Evolutionary conservation across 2,329 filamentous ascomycete species (phyloP).

Genomic region (Hysterium pulicare): DNA sequence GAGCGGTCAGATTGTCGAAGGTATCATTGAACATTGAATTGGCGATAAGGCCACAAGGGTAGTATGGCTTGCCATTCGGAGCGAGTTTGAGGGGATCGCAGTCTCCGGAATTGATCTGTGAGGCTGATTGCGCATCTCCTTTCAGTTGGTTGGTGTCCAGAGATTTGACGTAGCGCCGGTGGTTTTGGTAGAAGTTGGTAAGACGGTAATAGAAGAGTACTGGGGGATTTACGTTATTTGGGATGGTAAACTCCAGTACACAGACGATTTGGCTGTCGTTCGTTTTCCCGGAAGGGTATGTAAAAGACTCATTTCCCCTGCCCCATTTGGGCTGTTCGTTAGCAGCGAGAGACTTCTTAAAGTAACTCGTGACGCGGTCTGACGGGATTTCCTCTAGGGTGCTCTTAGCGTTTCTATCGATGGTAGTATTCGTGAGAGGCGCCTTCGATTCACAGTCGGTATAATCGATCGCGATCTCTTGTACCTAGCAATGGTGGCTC

Average conservation of each 20-base stretch:
- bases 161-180: slow-evolving; percentile 90
- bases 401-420: slow-evolving; percentile 13
- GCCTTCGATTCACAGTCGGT: slow-evolving; percentile 67
- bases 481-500: slow-evolving; percentile 57
- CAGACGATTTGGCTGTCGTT: slow-evolving; percentile 59
- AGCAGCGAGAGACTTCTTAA: slow-evolving; percentile 57
- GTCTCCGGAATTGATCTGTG: slow-evolving; percentile 62
- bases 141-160: slow-evolving; percentile 80
- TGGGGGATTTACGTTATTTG: slow-evolving; percentile 73
- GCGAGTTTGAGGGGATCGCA: slow-evolving; percentile 66
- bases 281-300: slow-evolving; percentile 17
- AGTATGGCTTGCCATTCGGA: slow-evolving; percentile 62
- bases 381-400: slow-evolving; percentile 53
- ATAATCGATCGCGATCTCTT: slow-evolving; percentile 90
- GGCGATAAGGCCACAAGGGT: slow-evolving; percentile 92
- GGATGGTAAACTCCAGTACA: slow-evolving; percentile 73
- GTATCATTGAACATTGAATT: slow-evolving; percentile 98
- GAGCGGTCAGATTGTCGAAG: slow-evolving; percentile 62
- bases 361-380: slow-evolving; percentile 62
- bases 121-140: slow-evolving; percentile 61
- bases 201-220: slow-evolving; percentile 93
- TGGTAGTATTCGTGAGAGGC: slow-evolving; percentile 31
- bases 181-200: slow-evolving; percentile 98
- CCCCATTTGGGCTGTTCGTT: slow-evolving; percentile 34
- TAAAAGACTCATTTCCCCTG: slow-evolving; percentile 35